Percentiles rank a stretch among this genome's conserved stretches.
Evolutionary conservation across 768 basidiomycete species (phyloP).

Genomic region (Phanerochaete carnosa): DNA sequence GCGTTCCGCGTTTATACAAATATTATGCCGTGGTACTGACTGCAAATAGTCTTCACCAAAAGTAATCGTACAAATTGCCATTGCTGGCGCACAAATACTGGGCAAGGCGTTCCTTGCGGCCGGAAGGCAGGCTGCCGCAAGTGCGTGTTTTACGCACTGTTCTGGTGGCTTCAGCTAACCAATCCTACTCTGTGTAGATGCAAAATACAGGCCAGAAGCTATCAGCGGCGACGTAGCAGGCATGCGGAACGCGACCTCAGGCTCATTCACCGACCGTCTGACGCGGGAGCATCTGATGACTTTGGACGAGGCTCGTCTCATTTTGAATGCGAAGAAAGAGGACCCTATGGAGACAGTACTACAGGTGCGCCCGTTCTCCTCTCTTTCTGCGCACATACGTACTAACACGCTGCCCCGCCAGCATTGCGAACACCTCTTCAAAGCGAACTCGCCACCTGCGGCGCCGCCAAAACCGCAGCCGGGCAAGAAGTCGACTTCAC

Average conservation of each 20-base stretch:
- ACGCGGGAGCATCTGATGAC: constrained; percentile 91
- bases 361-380: constrained; percentile 46
- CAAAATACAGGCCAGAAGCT: constrained; percentile 73
- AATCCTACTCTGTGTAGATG: constrained; percentile 50
- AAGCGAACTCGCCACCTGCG: constrained; percentile 77
- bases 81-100: constrained; percentile 76
- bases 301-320: constrained; percentile 89
- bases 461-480: constrained; percentile 39
- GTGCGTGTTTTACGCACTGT: constrained; percentile 43
- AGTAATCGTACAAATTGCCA: constrained; percentile 73
- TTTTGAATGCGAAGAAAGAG: constrained; percentile 82
- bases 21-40: not conserved
- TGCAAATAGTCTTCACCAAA: constrained; percentile 68
- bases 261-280: constrained; percentile 75
- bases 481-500: constrained; percentile 41
- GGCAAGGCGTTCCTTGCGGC: constrained; percentile 92
- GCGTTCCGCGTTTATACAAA: not conserved
- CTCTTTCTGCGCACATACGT: not conserved
- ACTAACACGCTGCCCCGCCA: constrained; percentile 28
- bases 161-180: not conserved
- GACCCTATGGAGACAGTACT: constrained; percentile 66
- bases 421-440: constrained; percentile 94
- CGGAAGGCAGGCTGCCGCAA: constrained; percentile 88
- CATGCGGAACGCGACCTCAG: constrained; percentile 68
- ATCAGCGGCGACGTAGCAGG: constrained; percentile 70